phyloP scores from a whole-genome alignment of 805 yeast species.

The Saccharomycopsis fermentans region DNA sequence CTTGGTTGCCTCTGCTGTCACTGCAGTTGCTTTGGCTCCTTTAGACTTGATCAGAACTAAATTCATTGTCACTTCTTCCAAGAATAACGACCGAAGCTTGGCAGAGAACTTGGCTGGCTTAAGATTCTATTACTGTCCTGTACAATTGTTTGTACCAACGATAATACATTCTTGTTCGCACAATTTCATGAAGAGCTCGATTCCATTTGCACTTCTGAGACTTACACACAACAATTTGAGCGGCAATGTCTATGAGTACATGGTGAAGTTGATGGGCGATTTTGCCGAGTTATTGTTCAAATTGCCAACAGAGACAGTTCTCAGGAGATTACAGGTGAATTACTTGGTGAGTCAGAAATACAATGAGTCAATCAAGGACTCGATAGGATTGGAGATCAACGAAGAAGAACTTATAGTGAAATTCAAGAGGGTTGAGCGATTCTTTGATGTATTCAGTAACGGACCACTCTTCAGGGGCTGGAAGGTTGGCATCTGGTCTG shows the following conservation, averaged over 20 bases:
- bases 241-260: slow-evolving; percentile 44
- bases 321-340: slow-evolving; percentile 73
- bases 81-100: slow-evolving; percentile 47
- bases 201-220: slow-evolving; percentile 54
- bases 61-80: slow-evolving; percentile 60
- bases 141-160: slow-evolving; percentile 55
- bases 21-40: slow-evolving; percentile 70
- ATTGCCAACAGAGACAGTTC: slow-evolving; percentile 79
- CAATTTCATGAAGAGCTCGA: slow-evolving; percentile 50
- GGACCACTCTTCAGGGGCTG: slow-evolving; percentile 75
- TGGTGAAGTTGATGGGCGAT: slow-evolving; percentile 50
- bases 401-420: slow-evolving; percentile 47
- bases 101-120: slow-evolving; percentile 51
- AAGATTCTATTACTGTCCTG: slow-evolving; percentile 45
- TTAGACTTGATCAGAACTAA: slow-evolving; percentile 72
- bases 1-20: slow-evolving; percentile 57
- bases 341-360: slow-evolving; percentile 35
- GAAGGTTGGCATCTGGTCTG: slow-evolving; percentile 75
- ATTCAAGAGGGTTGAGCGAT: slow-evolving; percentile 25
- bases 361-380: slow-evolving; percentile 29
- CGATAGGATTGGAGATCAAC: slow-evolving; percentile 32
- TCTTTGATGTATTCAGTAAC: slow-evolving; percentile 35
- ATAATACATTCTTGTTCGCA: slow-evolving; percentile 51
- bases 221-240: slow-evolving; percentile 57
- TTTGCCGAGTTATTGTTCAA: slow-evolving; percentile 61